Evolutionary conservation across 768 basidiomycete species (phyloP).

Genomic region (Kwoniella shandongensis): DNA sequence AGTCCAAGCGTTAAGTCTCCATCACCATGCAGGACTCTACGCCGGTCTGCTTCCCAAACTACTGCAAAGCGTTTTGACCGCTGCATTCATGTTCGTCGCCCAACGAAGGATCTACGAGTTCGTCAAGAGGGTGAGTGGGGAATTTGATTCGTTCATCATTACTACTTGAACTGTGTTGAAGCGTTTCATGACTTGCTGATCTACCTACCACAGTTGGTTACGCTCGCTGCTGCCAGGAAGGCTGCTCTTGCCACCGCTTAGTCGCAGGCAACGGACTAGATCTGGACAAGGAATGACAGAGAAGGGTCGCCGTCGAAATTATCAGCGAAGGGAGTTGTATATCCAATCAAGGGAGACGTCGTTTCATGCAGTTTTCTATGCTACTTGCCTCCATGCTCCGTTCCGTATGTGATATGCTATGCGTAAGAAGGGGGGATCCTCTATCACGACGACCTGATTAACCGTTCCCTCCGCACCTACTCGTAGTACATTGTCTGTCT

Average conservation of each 20-base stretch:
- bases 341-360: no score
- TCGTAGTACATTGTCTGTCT: slow-evolving; percentile 19
- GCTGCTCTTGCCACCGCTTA: not conserved
- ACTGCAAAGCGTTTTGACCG: slow-evolving; percentile 85
- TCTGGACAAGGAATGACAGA: no score
- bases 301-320: no score
- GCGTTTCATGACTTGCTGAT: no score
- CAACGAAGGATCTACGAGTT: slow-evolving; percentile 66
- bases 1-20: not conserved
- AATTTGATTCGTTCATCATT: not conserved
- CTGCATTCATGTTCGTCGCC: slow-evolving; percentile 86
- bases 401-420: no score
- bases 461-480: not conserved
- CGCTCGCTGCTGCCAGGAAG: slow-evolving; percentile 1
- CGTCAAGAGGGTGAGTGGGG: slow-evolving; percentile 46
- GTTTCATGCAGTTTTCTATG: no score
- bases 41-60: slow-evolving; percentile 85
- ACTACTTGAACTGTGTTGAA: no score
- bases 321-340: no score
- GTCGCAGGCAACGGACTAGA: no score
- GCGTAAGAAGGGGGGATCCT: no score
- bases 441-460: no score
- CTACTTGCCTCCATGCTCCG: no score
- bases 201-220: slow-evolving; percentile 8
- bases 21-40: slow-evolving; percentile 68